These are phyloP conservation scores for Podospora comata DNA, from an alignment of 495 filamentous ascomycete genomes.

Conservation along the genomic window DNA sequence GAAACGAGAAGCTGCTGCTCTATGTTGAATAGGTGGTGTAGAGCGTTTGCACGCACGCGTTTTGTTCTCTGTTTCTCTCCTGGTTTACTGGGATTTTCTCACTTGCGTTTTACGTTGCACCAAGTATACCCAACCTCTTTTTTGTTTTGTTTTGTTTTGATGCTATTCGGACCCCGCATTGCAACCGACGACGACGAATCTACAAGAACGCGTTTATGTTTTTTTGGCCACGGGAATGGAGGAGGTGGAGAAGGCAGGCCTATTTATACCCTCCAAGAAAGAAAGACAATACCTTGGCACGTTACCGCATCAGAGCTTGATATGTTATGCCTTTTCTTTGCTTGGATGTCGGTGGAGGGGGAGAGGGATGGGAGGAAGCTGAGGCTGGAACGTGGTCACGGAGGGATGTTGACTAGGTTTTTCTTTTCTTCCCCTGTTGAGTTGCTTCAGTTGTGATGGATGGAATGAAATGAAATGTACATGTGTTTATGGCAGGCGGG, in stretches of 20 bases:
- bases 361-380: not conserved
- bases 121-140: constrained; percentile 16
- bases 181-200: not conserved
- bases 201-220: not conserved
- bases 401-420: not conserved
- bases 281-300: not conserved
- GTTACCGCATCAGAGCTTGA: not conserved
- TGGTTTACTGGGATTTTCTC: not conserved
- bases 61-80: constrained; percentile 1
- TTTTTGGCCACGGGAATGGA: not conserved
- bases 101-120: not conserved
- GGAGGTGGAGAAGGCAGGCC: not conserved
- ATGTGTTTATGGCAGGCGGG: not conserved
- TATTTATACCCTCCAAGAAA: not conserved
- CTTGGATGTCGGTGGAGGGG: not conserved
- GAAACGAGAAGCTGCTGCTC: constrained; percentile 83
- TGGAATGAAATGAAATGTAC: not conserved
- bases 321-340: not conserved
- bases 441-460: not conserved
- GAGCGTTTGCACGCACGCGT: not conserved
- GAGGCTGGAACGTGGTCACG: not conserved
- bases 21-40: constrained; percentile 56
- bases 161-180: constrained; percentile 1
- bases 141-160: not conserved
- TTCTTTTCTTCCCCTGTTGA: not conserved